Conservation (phyloP, 176 grass and related monocot genomes). For the Lolium rigidum region DNA sequence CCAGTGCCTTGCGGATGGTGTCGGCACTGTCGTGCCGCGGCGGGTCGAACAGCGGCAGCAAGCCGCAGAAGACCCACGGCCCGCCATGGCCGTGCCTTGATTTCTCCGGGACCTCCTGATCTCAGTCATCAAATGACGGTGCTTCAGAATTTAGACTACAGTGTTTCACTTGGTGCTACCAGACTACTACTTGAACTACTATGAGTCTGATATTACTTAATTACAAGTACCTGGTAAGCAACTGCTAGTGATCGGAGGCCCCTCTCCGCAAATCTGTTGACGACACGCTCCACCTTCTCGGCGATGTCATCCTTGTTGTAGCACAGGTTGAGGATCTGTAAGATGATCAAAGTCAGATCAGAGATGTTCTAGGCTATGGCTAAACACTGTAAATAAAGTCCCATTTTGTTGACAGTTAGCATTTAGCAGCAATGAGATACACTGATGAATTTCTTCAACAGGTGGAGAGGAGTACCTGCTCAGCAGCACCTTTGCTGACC, state of each 20-base stretch:
- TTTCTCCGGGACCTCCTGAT: conserved; percentile 76
- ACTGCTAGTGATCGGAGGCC: conserved; percentile 81
- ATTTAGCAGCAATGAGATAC: too few relatives aligned
- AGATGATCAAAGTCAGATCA: background rate
- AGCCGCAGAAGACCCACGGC: conserved; percentile 82
- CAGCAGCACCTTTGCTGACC: conserved; percentile 91
- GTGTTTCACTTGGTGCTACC: background rate
- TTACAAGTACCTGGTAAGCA: conserved; percentile 67
- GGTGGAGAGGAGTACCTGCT: conserved; percentile 54
- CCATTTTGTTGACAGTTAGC: too few relatives aligned
- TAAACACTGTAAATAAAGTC: too few relatives aligned
- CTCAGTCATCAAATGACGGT: conserved; percentile 1
- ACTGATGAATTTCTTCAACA: too few relatives aligned
- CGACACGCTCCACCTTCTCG: conserved; percentile 53
- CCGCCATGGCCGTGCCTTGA: conserved; percentile 60
- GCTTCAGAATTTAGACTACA: background rate
- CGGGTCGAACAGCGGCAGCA: conserved; percentile 87
- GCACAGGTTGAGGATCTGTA: conserved; percentile 80
- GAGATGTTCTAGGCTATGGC: too few relatives aligned
- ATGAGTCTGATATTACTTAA: too few relatives aligned
- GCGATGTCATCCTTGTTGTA: conserved; percentile 55
- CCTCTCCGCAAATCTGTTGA: conserved; percentile 78
- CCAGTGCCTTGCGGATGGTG: conserved; percentile 75
- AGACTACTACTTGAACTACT: background rate
- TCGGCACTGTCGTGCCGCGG: conserved; percentile 90